Evolutionary conservation across 345 rosid genomes (phyloP), one percentile per base, ranked within the genome.

Genomic region (Isatis tinctoria): DNA sequence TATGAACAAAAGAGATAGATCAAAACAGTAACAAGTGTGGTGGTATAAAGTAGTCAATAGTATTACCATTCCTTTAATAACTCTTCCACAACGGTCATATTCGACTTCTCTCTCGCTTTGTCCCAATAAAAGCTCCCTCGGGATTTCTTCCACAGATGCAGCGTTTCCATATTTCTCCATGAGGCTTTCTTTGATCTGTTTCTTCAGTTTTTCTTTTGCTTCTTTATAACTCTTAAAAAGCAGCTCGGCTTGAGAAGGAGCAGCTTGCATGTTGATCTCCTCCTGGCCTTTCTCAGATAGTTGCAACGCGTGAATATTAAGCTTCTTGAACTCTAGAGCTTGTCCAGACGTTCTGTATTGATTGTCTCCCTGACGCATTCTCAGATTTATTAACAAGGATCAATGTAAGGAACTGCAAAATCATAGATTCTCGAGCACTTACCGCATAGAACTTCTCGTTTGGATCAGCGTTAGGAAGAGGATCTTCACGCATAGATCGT

Each of bases 401-500:
- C 13, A 67, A 13, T 36, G 63, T 36, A 17, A 30, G 45, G 13
- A 30, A 32, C 11, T 64, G 7, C 45, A 63, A 27, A 39, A 6
- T 3, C 52, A 9, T 4, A 13, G 4, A 6, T 8, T 33, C 39
- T 10, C 17, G 9, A 52, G 11, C 14, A 81, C 85, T 77, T 60
- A 82, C 91, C 39, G 2, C 79, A 69, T 88, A 90, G 67, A 90
- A 85, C 69, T 90, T 90, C 70, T 90, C 94, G 61, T 88, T 84
- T 9, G 94, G 92, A 82, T 90, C 97, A 4, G 92, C 89, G 58
- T 90, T 84, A 22, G 90, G 97, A 74, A 88, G 90, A 30, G 94
- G 97, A 81, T 90, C 97, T 72, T 90, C 94, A 62, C 95, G 92
- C 97, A 87, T 78, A 1, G 90, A 85, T 24, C 93, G 83, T 1